Evolutionary conservation across 495 filamentous ascomycete genomes (phyloP).

Genomic region (Penicillium robsamsonii): DNA sequence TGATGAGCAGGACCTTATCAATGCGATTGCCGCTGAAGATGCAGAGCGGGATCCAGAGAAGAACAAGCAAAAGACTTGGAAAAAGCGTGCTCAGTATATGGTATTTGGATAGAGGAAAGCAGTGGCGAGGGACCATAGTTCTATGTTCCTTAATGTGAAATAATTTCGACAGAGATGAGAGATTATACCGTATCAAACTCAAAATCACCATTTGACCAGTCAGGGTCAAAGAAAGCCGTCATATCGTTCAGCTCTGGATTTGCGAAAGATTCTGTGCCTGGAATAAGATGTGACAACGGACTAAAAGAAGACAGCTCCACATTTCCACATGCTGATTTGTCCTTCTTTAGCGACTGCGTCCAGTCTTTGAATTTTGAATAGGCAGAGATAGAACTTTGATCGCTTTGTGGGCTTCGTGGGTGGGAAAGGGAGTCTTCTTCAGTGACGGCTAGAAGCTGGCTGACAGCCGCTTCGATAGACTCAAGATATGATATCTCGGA

Average conservation of each 20-base stretch:
- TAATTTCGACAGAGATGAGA: constrained; percentile 2
- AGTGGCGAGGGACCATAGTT: not conserved
- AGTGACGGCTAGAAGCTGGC: constrained; percentile 8
- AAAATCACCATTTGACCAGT: constrained; percentile 13
- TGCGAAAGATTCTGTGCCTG: constrained; percentile 7
- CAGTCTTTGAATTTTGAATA: constrained; percentile 25
- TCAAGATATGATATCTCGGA: constrained; percentile 26
- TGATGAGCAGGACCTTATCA: constrained; percentile 26
- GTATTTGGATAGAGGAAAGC: constrained; percentile 16
- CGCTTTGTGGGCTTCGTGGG: not conserved
- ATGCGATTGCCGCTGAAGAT: constrained; percentile 9
- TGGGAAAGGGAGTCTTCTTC: not conserved
- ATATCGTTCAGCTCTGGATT: constrained; percentile 12
- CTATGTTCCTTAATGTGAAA: not conserved
- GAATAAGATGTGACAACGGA: constrained; percentile 11
- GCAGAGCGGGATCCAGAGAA: constrained; percentile 1
- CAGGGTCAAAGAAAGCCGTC: constrained; percentile 11
- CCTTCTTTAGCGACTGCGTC: constrained; percentile 25
- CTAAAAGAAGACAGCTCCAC: constrained; percentile 22
- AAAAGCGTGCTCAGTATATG: constrained; percentile 20
- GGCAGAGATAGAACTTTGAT: constrained; percentile 9
- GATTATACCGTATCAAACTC: constrained; percentile 12
- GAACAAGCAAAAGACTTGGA: constrained; percentile 10
- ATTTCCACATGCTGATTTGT: constrained; percentile 3
- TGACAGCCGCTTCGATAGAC: constrained; percentile 21